Percentiles rank a stretch among this genome's conserved stretches.
Evolutionary conservation across 2,329 filamentous ascomycete species (phyloP).

Genomic region (Fusarium dlaminii): DNA sequence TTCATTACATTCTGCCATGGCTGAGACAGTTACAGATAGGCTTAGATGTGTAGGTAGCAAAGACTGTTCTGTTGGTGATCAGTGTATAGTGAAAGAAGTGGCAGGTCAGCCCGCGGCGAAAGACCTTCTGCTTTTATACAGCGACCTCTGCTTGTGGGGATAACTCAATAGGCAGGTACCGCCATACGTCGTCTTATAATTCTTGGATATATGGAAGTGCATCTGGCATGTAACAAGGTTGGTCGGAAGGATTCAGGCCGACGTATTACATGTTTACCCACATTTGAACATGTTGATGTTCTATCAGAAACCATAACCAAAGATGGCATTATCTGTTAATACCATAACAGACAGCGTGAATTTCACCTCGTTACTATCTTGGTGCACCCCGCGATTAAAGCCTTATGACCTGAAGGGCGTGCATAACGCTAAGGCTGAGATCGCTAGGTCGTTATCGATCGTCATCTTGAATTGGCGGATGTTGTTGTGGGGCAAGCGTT

Average conservation of each 20-base stretch:
- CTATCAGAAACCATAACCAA: not conserved
- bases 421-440: constrained; percentile 10
- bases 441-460: not conserved
- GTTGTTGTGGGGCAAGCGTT: not conserved
- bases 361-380: not conserved
- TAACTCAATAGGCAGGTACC: not conserved
- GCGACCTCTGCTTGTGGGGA: not conserved
- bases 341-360: not conserved
- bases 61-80: not conserved
- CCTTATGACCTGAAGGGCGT: constrained; percentile 20
- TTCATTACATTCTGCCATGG: constrained; percentile 31
- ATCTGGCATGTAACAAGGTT: not conserved
- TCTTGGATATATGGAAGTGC: not conserved
- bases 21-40: not conserved
- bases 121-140: not conserved
- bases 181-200: not conserved
- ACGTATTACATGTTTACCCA: not conserved
- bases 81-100: not conserved
- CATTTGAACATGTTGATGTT: not conserved
- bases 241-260: not conserved
- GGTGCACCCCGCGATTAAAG: not conserved
- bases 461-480: not conserved
- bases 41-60: not conserved
- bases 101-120: not conserved
- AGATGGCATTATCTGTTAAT: not conserved